Conservation (phyloP, 371 early-diverging fungal species). For the Mucor lusitanicus region DNA sequence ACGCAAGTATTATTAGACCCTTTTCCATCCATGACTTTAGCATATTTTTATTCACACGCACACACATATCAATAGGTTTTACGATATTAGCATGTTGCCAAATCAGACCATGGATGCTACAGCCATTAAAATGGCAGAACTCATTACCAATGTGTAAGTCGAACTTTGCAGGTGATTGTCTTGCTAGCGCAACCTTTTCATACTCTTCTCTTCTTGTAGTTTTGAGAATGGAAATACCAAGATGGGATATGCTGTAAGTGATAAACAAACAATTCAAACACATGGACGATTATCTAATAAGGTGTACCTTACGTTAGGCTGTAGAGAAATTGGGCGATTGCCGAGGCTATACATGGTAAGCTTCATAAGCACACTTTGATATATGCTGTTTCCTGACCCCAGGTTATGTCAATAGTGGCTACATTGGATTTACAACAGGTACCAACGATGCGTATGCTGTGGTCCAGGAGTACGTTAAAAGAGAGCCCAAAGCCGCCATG, state of each 20-base stretch:
- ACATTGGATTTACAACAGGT: constrained; percentile 62
- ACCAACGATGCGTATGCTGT: constrained; percentile 60
- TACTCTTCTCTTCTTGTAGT: constrained; percentile 7
- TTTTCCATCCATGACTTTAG: background rate
- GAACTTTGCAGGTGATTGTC: background rate
- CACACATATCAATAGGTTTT: constrained; percentile 36
- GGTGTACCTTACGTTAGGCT: constrained; percentile 28
- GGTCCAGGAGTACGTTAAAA: constrained; percentile 44
- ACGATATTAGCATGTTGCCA: constrained; percentile 38
- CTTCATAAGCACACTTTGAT: background rate
- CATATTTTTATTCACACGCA: background rate
- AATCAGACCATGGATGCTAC: constrained; percentile 31
- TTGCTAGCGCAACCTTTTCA: background rate
- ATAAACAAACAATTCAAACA: background rate
- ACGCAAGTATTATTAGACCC: constrained; percentile 28
- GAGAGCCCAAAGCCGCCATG: constrained; percentile 29
- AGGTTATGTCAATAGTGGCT: constrained; percentile 43
- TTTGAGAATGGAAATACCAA: constrained; percentile 49
- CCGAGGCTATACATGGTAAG: constrained; percentile 50
- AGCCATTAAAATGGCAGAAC: constrained; percentile 41
- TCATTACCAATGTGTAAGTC: constrained; percentile 52
- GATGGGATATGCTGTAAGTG: constrained; percentile 47
- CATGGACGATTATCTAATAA: background rate
- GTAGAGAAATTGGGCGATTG: constrained; percentile 45
- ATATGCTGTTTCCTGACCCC: background rate